Evolutionary conservation across 1,139 yeast genomes (phyloP), one percentile per base, ranked within the genome.

Genomic region (Scheffersomyces quercinus): DNA sequence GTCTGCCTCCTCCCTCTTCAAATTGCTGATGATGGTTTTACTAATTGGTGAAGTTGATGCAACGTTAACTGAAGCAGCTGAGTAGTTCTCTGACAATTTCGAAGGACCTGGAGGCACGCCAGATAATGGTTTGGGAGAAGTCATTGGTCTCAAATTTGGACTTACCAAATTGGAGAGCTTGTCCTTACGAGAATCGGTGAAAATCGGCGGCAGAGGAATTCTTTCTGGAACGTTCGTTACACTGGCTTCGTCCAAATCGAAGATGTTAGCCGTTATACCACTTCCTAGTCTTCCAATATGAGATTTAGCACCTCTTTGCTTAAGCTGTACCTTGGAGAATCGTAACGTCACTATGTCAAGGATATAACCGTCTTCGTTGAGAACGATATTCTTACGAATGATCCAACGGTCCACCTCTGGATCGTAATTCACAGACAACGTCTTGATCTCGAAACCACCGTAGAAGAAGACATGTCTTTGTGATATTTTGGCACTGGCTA

Each of bases 291-390:
- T 45, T 9, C 51, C 53, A 2, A 45, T 39, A n/a, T 41, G 43
- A 7, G 42, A 28, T 3, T 33, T 13, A 2, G 35, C 15, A 3
- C 40, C 44, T 14, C 51, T 50, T 3, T 53, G 37, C 28, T 60
- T 56, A 13, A 74, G 53, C 8, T 48, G 45, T 7, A 73, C 57
- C 45, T 64, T 68, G 5, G 62, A 52, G 48, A 74, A 73, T 29
- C 53, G 58, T 38, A 67, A 54, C 1, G 69, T 67, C 14, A 55
- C 47, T 1, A 60, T 55, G 50, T 74, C 76, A 34, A 74, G 54
- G 14, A 74, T 58, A 52, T 59, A 74, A 0, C 72, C 78, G 46
- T 67, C 58, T 29, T 62, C 59, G 52, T 74, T 74, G 51, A 70
- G 48, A 6, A 52, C 48, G 7, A 73, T 43, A 33, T 56, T 58